A percentile compares a stretch with the other conserved stretches of the same genome.
Conservation (phyloP, 2,329 filamentous ascomycete species). For the Arachnomyces sp. region DNA sequence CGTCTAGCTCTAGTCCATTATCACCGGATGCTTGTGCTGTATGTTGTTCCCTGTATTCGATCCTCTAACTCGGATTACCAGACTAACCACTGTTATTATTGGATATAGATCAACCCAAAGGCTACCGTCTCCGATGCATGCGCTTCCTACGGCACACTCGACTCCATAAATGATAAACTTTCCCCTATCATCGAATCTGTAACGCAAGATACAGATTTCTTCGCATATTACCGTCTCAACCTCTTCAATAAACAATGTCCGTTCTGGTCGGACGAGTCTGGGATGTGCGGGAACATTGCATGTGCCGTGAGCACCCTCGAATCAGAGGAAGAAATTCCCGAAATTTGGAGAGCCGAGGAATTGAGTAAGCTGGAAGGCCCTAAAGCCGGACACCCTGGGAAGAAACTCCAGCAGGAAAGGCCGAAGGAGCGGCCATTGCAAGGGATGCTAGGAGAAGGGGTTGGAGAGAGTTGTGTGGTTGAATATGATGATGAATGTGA, state of each 20-base stretch:
- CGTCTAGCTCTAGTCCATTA: conserved; percentile 28
- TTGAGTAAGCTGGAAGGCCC: conserved; percentile 88
- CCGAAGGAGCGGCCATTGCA: conserved; percentile 65
- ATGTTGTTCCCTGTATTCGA: conserved; percentile 25
- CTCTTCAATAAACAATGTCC: conserved; percentile 91
- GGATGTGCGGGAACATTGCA: conserved; percentile 93
- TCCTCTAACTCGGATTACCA: not conserved
- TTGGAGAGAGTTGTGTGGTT: conserved; percentile 92
- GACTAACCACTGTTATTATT: not conserved
- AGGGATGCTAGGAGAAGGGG: conserved; percentile 73
- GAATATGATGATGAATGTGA: conserved; percentile 98
- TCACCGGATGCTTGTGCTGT: conserved; percentile 48
- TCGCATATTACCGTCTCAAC: conserved; percentile 93
- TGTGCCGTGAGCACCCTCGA: conserved; percentile 94
- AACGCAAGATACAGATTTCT: conserved; percentile 87
- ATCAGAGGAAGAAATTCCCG: conserved; percentile 87
- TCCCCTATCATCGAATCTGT: conserved; percentile 72
- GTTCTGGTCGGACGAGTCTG: conserved; percentile 89
- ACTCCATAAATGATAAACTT: conserved; percentile 69
- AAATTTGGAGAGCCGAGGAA: conserved; percentile 85
- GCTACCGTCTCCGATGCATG: conserved; percentile 91
- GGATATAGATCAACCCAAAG: conserved; percentile 69
- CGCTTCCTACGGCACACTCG: conserved; percentile 85
- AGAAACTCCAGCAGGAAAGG: conserved; percentile 62
- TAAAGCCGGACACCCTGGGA: conserved; percentile 79